phyloP scores from a whole-genome alignment of 2,329 filamentous ascomycete genomes.

The Achaetomium macrosporum region DNA sequence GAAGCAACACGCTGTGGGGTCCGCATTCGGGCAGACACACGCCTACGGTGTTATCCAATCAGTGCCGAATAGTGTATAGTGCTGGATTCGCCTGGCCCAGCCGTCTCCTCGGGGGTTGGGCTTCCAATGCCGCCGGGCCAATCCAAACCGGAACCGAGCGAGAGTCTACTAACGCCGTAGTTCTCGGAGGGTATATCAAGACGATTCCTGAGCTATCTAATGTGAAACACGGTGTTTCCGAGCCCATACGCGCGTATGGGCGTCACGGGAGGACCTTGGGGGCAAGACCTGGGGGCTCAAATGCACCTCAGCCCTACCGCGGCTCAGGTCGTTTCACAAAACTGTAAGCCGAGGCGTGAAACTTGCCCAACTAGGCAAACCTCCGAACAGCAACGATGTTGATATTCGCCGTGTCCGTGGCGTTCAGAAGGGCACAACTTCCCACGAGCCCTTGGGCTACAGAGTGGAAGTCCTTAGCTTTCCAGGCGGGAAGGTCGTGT shows the following conservation, averaged over 20 bases:
- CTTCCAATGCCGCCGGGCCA: too few species aligned
- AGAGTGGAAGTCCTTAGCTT: background rate
- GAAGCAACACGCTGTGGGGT: conserved; percentile 3
- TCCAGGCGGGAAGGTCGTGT: background rate
- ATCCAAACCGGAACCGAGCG: background rate
- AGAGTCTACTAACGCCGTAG: background rate
- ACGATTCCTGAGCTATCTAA: background rate
- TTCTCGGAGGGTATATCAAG: background rate
- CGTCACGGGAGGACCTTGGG: background rate
- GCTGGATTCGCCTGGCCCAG: too few species aligned
- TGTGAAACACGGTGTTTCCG: background rate
- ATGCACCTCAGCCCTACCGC: conserved; percentile 5
- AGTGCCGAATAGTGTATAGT: background rate
- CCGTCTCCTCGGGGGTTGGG: background rate
- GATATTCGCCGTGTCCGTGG: background rate
- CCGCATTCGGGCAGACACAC: background rate
- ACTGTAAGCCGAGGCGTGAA: background rate
- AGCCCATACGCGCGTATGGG: background rate
- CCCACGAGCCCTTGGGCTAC: background rate
- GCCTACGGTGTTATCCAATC: background rate
- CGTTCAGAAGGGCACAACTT: background rate
- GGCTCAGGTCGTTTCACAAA: background rate
- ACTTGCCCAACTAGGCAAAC: background rate
- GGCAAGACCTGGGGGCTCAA: conserved; percentile 4
- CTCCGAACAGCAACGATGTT: background rate